Conservation (phyloP, 495 filamentous ascomycete species). For the Darksidea phi region DNA sequence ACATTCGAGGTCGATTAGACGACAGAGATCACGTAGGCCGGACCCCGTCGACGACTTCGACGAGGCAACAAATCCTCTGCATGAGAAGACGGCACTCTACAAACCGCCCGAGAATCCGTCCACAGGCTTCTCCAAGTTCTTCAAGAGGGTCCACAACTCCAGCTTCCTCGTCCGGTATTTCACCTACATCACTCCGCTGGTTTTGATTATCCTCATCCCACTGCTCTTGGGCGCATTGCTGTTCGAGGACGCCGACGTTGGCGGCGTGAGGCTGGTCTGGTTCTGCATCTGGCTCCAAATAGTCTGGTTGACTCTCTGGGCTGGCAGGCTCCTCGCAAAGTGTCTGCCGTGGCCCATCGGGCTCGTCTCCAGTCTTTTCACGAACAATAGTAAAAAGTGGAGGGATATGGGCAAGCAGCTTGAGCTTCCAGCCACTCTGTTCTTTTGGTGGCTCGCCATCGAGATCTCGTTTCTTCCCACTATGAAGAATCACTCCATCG, state of each 20-base stretch:
- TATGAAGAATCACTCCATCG: constrained; percentile 71
- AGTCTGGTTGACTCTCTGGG: constrained; percentile 91
- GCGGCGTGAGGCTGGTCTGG: constrained; percentile 79
- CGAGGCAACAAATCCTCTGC: constrained; percentile 68
- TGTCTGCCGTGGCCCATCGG: constrained; percentile 67
- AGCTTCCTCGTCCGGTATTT: constrained; percentile 81
- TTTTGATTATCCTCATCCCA: constrained; percentile 73
- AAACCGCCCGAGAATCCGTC: constrained; percentile 66
- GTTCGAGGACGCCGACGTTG: constrained; percentile 64
- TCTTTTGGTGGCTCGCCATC: constrained; percentile 89
- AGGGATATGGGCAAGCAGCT: constrained; percentile 82
- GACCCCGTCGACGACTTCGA: constrained; percentile 83
- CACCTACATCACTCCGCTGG: constrained; percentile 78
- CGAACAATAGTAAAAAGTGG: constrained; percentile 92
- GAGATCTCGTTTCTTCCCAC: constrained; percentile 71
- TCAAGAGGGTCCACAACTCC: constrained; percentile 69
- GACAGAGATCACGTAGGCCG: constrained; percentile 52
- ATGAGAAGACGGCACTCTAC: constrained; percentile 67
- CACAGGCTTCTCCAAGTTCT: constrained; percentile 58
- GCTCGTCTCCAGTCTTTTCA: constrained; percentile 70
- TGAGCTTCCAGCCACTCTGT: constrained; percentile 81
- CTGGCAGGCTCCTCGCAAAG: constrained; percentile 71
- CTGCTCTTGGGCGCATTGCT: constrained; percentile 71
- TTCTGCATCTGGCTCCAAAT: constrained; percentile 94
- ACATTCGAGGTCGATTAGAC: constrained; percentile 48